A percentile compares a stretch with the other conserved stretches of the same genome.
Evolutionary conservation across 1,139 yeast species (phyloP).

Genomic region (Sugiyamaella paludigena): DNA sequence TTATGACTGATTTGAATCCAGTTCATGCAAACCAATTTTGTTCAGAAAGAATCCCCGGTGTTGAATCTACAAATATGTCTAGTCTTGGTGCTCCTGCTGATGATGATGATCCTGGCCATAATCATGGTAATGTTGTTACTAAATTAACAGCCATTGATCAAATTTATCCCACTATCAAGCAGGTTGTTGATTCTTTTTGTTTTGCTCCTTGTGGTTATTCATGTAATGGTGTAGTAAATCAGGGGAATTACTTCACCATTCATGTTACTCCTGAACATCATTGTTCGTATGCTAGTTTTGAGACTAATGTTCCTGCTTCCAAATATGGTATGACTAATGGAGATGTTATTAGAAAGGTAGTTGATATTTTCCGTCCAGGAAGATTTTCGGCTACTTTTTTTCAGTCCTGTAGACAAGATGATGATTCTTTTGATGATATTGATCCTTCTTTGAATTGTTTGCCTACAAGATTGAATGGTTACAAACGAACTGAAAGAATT

Average conservation of each 20-base stretch:
- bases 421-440: constrained; percentile 17
- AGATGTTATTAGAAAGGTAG: constrained; percentile 53
- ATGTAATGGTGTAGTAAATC: constrained; percentile 70
- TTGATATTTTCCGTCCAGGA: constrained; percentile 68
- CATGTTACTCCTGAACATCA: constrained; percentile 94
- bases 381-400: constrained; percentile 74
- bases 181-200: constrained; percentile 73
- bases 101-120: constrained; percentile 74
- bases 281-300: constrained; percentile 96
- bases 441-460: constrained; percentile 12
- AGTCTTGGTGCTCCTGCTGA: constrained; percentile 44
- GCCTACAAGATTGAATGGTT: constrained; percentile 44
- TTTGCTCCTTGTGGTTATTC: constrained; percentile 97
- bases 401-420: constrained; percentile 29
- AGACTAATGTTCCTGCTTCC: constrained; percentile 68
- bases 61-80: constrained; percentile 28
- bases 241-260: constrained; percentile 72
- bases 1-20: constrained; percentile 83
- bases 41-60: constrained; percentile 52
- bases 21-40: constrained; percentile 59
- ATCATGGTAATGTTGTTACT: constrained; percentile 68
- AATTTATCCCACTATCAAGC: constrained; percentile 46
- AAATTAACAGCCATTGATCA: constrained; percentile 56
- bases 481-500: constrained; percentile 64
- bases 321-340: constrained; percentile 46